Conservation (phyloP, 305 asterid species). For the Rubia peregrina region DNA sequence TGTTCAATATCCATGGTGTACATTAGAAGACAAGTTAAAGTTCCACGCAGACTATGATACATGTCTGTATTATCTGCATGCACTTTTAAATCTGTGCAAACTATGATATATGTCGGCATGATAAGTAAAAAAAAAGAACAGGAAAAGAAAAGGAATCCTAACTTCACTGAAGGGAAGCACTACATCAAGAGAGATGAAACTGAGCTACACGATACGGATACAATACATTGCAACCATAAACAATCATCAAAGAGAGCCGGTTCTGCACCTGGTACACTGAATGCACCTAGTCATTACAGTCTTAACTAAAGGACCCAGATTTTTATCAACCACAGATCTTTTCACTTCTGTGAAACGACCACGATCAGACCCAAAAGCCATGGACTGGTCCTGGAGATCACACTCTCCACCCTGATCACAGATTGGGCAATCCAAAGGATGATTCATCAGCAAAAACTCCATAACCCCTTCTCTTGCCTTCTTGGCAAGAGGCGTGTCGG, state of each 20-base stretch:
- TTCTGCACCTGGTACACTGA: conserved; percentile 80
- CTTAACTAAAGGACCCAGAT: conserved; percentile 95
- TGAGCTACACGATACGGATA: not conserved
- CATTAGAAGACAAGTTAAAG: conserved; percentile 17
- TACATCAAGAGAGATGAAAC: not conserved
- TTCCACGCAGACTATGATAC: not conserved
- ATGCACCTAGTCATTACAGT: conserved; percentile 99
- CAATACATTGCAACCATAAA: not conserved
- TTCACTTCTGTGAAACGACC: conserved; percentile 93
- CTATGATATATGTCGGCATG: not conserved
- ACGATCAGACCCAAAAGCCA: conserved; percentile 98
- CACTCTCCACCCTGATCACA: conserved; percentile 99
- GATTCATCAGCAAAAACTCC: conserved; percentile 95
- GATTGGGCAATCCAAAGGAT: conserved; percentile 84
- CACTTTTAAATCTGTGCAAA: not conserved
- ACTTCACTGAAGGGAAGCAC: not conserved
- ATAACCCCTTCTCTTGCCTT: conserved; percentile 98
- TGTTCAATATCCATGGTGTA: conserved; percentile 30
- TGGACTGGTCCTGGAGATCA: conserved; percentile 96
- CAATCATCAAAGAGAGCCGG: not conserved
- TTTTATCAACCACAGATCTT: conserved; percentile 97
- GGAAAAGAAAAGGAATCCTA: not conserved
- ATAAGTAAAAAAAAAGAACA: not conserved
- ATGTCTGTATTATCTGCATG: not conserved
- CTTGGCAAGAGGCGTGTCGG: conserved; percentile 87